phyloP scores from a whole-genome alignment of 192 early-diverging fungal species.

The Umbelopsis vinacea region DNA sequence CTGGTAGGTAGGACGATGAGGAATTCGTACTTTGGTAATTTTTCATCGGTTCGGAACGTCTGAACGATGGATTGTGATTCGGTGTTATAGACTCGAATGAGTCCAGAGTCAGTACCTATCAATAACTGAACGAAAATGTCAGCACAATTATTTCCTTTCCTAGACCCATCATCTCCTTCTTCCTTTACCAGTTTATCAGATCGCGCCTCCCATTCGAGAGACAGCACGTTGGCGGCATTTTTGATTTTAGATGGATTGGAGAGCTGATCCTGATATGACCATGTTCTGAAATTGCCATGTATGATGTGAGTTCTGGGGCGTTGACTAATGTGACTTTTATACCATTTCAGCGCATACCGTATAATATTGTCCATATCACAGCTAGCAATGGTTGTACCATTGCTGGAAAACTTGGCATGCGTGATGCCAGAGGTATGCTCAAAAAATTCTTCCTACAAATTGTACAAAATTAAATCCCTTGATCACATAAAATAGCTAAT shows the following conservation, averaged over 20 bases:
- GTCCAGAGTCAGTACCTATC: constrained; percentile 53
- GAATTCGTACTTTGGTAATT: constrained; percentile 56
- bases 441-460: constrained; percentile 57
- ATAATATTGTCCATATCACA: constrained; percentile 67
- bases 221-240: constrained; percentile 43
- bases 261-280: constrained; percentile 47
- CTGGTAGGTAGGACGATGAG: too few relatives aligned
- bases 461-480: too few relatives aligned
- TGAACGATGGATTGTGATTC: constrained; percentile 61
- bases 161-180: constrained; percentile 37
- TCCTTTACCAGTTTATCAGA: constrained; percentile 52
- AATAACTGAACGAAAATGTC: constrained; percentile 53
- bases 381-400: constrained; percentile 62
- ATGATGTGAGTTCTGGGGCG: too few relatives aligned
- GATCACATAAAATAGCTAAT: too few relatives aligned
- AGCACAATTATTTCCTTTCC: constrained; percentile 24
- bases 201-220: constrained; percentile 51
- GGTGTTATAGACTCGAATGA: constrained; percentile 58
- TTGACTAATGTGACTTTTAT: neutral
- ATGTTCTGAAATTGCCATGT: constrained; percentile 27
- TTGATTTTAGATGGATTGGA: constrained; percentile 38
- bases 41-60: constrained; percentile 52
- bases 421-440: constrained; percentile 64
- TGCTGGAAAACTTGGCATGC: constrained; percentile 57
- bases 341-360: constrained; percentile 33